Evolutionary conservation across 495 filamentous ascomycete genomes (phyloP).

Genomic region (Astrocystis sublimbata): DNA sequence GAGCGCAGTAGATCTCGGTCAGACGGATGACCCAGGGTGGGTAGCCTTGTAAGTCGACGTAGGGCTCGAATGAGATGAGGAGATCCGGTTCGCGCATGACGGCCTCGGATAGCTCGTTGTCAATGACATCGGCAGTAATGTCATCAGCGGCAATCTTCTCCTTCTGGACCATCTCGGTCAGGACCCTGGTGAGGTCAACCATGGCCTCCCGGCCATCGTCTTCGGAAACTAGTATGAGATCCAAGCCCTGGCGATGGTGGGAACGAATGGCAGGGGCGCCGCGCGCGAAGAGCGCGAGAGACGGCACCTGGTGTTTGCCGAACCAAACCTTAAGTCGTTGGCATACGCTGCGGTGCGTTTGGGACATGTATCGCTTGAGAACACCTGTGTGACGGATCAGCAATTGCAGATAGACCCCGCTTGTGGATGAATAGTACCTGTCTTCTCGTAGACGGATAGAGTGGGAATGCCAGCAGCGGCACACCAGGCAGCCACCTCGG

Average conservation of each 20-base stretch:
- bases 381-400: conserved; percentile 56
- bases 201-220: conserved; percentile 90
- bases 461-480: conserved; percentile 80
- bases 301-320: conserved; percentile 63
- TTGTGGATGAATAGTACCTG: conserved; percentile 52
- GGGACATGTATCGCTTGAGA: conserved; percentile 79
- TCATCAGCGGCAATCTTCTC: conserved; percentile 76
- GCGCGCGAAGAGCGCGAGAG: conserved; percentile 73
- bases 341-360: conserved; percentile 70
- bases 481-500: conserved; percentile 90
- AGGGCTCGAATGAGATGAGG: conserved; percentile 79
- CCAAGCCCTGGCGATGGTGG: conserved; percentile 28
- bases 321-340: conserved; percentile 82
- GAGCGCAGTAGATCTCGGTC: conserved; percentile 85
- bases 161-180: conserved; percentile 91
- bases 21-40: conserved; percentile 94
- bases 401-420: conserved; percentile 16
- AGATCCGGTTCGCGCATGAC: conserved; percentile 85
- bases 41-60: conserved; percentile 82
- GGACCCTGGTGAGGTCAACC: conserved; percentile 91
- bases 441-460: conserved; percentile 88
- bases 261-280: conserved; percentile 61
- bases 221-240: conserved; percentile 80
- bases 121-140: conserved; percentile 83
- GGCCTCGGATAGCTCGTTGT: conserved; percentile 73